Percentiles rank a stretch among this genome's conserved stretches.
phyloP scores from a whole-genome alignment of 352 stramenopile genomes.

The Phytophthora hibernalis region DNA sequence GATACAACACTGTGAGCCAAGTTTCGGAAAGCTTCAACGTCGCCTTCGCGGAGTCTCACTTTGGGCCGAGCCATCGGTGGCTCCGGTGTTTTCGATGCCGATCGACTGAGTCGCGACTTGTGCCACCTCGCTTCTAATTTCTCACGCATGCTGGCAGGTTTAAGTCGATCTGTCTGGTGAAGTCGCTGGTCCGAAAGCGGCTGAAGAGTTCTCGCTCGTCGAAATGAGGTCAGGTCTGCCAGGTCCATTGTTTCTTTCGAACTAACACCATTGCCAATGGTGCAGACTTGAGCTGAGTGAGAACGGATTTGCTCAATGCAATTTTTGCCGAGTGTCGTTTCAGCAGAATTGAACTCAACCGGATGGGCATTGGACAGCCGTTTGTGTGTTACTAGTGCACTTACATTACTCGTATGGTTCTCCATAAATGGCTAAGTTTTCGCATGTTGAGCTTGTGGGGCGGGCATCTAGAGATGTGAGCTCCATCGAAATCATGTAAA shows the following conservation, averaged over 20 bases:
- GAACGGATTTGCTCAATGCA: slow-evolving; percentile 21
- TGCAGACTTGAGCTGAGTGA: not conserved
- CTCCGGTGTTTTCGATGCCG: slow-evolving; percentile 12
- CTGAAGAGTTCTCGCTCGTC: slow-evolving; percentile 18
- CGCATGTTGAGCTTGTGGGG: slow-evolving; percentile 14
- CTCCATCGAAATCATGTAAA: no score
- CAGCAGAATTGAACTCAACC: slow-evolving; percentile 14
- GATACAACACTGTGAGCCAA: slow-evolving; percentile 45
- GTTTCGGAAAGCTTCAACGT: slow-evolving; percentile 35
- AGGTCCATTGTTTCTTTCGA: slow-evolving; percentile 9
- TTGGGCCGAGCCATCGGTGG: slow-evolving; percentile 20
- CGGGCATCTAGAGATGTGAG: no score
- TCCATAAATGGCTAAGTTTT: slow-evolving; percentile 16
- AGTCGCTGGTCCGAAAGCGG: slow-evolving; percentile 12
- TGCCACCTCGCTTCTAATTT: slow-evolving; percentile 20
- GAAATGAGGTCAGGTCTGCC: not conserved
- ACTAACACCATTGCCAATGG: slow-evolving; percentile 1
- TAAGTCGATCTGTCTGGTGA: not conserved
- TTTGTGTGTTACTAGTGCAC: slow-evolving; percentile 15
- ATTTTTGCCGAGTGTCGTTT: slow-evolving; percentile 21
- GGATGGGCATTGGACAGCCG: slow-evolving; percentile 20
- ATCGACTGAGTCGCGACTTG: slow-evolving; percentile 12
- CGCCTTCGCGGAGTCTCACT: slow-evolving; percentile 30
- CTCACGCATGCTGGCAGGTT: slow-evolving; percentile 23
- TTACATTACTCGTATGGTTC: slow-evolving; percentile 5